Evolutionary conservation across 2,329 filamentous ascomycete species (phyloP), one percentile per base, ranked within the genome.

Genomic region (Diaporthe sp.): DNA sequence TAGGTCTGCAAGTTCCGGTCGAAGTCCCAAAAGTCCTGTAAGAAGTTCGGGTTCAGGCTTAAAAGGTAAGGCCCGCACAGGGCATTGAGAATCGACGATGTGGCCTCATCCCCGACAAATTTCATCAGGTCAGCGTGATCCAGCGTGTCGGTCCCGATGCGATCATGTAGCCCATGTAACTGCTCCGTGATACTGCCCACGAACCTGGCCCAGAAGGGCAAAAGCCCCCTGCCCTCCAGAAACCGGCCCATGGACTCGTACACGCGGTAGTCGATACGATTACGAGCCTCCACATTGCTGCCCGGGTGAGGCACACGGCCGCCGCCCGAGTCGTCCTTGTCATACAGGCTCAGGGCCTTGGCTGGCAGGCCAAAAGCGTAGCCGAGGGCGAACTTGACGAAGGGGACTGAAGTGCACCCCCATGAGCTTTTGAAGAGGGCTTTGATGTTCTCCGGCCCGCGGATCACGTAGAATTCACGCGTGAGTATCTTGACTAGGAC

Each of bases 321-420:
- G 8, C 39, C n/a, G 25, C 59, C 39, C 4, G 59, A 62, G 17
- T 62, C 15, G n/a, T 62, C 59, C 22, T 19, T 44, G 17, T 62
- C 59, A 8, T 19, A 62, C 3, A 62, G n/a, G n/a, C n/a, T 17
- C n/a, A 62, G 25, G 6, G 59, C 59, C 10, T 31, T 44, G 7
- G n/a, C 22, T 5, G 59, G 59, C n/a, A 62, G 12, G 15, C 59
- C 59, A 22, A 62, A 62, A 8, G 59, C 59, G 15, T 28, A 12
- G 3, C 59, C 59, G 15, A 62, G 59, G 7, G 59, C 59, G n/a
- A 62, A 62, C 39, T 44, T 62, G 59, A 62, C 59, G n/a, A 62
- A 62, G 25, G 59, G 59, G 39, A 62, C 22, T n/a, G 59, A 62
- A 1, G 37, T 44, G 59, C 59, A 62, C 4, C 15, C 37, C 39